Conservation (phyloP, 2,329 filamentous ascomycete genomes). For the Herpotrichia juniperi region DNA sequence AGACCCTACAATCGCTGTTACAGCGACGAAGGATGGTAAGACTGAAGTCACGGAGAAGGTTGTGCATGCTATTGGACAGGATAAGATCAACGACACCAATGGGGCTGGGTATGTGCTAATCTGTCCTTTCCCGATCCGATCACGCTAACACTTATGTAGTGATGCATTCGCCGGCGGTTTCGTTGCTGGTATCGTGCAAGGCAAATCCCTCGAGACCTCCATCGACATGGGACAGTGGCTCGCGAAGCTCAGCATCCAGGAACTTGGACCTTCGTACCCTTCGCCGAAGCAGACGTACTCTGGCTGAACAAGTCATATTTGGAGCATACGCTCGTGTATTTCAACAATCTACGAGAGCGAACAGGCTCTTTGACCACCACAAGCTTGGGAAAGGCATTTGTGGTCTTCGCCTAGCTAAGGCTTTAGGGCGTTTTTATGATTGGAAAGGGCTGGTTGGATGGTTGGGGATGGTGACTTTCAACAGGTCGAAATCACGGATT, state of each 20-base stretch:
- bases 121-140: neutral
- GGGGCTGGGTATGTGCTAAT: conserved; percentile 71
- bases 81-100: conserved; percentile 92
- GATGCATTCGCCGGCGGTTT: conserved; percentile 97
- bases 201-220: conserved; percentile 76
- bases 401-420: too few species aligned
- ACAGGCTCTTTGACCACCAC: neutral
- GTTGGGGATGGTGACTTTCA: neutral
- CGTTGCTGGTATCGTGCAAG: conserved; percentile 84
- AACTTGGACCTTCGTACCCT: conserved; percentile 86
- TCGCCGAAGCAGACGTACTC: conserved; percentile 49
- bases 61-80: conserved; percentile 77
- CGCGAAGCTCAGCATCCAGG: conserved; percentile 89
- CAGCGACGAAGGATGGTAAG: conserved; percentile 69
- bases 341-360: conserved; percentile 39
- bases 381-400: too few species aligned
- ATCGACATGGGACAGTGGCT: conserved; percentile 98
- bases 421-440: too few species aligned
- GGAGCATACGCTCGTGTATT: conserved; percentile 46
- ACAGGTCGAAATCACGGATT: neutral
- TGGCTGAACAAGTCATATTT: conserved; percentile 6
- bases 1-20: conserved; percentile 82
- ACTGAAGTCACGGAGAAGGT: conserved; percentile 75
- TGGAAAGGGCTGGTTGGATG: too few species aligned
- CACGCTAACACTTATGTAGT: conserved; percentile 46